Conservation (phyloP, 2,329 filamentous ascomycete species). For the Diaporthe longicolla region DNA sequence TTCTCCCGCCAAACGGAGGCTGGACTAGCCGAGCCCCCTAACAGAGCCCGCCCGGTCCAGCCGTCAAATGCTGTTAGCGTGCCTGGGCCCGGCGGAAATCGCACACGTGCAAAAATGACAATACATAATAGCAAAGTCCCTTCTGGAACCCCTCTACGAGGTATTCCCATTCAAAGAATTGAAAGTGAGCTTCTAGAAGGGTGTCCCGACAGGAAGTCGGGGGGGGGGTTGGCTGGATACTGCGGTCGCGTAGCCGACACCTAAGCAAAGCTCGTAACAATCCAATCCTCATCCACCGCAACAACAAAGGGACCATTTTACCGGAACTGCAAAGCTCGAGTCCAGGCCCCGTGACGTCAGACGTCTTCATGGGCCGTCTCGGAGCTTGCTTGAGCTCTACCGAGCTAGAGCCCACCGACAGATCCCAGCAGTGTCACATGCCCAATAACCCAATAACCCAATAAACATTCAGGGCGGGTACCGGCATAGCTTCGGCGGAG, state of each 20-base stretch:
- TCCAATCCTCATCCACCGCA: background rate
- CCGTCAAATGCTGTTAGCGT: background rate
- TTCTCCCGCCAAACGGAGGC: background rate
- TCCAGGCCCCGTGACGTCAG: constrained; percentile 25
- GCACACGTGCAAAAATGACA: too few species aligned
- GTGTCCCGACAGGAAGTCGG: too few species aligned
- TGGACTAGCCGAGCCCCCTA: background rate
- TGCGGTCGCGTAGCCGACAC: too few species aligned
- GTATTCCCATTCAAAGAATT: too few species aligned
- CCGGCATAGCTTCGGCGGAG: background rate
- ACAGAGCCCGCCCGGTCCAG: background rate
- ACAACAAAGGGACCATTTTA: background rate
- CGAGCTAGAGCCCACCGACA: background rate
- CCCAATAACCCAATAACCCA: too few species aligned
- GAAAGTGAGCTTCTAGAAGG: too few species aligned
- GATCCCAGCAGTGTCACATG: constrained; percentile 8
- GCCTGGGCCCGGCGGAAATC: background rate
- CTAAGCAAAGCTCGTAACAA: too few species aligned
- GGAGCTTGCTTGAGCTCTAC: background rate
- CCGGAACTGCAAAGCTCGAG: background rate
- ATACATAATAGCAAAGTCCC: too few species aligned
- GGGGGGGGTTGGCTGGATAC: too few species aligned
- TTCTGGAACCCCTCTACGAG: too few species aligned
- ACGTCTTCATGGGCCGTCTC: background rate
- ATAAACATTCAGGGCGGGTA: background rate